Evolutionary conservation across 1,139 yeast genomes (phyloP).

Genomic region (Suhomyces yuchorum): DNA sequence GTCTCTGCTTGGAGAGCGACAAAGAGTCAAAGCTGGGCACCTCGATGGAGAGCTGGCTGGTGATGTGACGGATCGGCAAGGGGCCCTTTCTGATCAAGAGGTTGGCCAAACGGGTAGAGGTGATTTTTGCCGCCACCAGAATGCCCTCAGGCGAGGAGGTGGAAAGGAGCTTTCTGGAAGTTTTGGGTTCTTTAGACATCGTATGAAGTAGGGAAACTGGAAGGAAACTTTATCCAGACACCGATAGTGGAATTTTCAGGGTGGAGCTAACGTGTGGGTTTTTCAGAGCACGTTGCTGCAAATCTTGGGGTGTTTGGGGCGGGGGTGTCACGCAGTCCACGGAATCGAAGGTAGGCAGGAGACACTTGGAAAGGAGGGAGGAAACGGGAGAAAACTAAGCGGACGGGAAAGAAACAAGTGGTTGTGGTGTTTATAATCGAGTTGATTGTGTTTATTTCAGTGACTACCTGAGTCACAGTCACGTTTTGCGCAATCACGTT

Average conservation of each 20-base stretch:
- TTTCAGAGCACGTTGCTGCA: background rate
- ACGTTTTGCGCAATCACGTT: conserved; percentile 12
- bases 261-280: background rate
- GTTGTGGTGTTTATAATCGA: background rate
- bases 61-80: conserved; percentile 85
- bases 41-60: conserved; percentile 72
- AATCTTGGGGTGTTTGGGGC: background rate
- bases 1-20: conserved; percentile 83
- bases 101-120: conserved; percentile 75
- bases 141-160: conserved; percentile 88
- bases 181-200: conserved; percentile 8
- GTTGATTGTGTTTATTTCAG: conserved; percentile 10
- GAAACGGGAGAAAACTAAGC: background rate
- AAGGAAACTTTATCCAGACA: background rate
- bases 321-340: background rate
- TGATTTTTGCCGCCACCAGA: conserved; percentile 84
- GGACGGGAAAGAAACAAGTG: background rate
- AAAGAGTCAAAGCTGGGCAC: conserved; percentile 79
- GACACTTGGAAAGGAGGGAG: background rate
- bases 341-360: background rate
- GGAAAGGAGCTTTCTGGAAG: conserved; percentile 45
- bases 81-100: conserved; percentile 79
- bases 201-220: too few species aligned
- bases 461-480: conserved; percentile 13
- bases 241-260: background rate